A percentile compares a stretch with the other conserved stretches of the same genome.
Conservation (phyloP, 2,329 filamentous ascomycete species). For the Cordyceps tenuipes region DNA sequence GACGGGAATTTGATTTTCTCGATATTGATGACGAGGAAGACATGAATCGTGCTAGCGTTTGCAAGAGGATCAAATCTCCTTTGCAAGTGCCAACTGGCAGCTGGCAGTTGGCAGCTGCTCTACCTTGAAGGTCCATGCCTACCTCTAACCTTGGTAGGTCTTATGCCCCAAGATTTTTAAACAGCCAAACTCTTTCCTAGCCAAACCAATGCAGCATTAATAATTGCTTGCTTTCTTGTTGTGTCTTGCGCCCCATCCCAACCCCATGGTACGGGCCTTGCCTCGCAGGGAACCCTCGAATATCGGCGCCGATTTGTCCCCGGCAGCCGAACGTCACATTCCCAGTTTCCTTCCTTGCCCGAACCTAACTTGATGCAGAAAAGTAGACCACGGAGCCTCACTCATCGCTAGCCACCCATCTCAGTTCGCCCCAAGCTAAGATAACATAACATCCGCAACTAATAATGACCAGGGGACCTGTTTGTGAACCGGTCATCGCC, state of each 20-base stretch:
- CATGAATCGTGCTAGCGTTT: too few relatives aligned
- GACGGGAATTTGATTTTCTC: neutral
- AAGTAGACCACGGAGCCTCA: neutral
- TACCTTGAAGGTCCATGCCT: too few relatives aligned
- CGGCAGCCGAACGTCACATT: conserved; percentile 3
- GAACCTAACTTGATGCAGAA: neutral
- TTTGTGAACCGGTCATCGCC: neutral
- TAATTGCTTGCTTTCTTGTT: too few relatives aligned
- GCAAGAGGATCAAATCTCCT: too few relatives aligned
- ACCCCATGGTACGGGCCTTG: neutral
- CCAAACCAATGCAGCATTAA: too few relatives aligned
- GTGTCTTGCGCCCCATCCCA: neutral
- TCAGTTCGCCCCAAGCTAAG: neutral
- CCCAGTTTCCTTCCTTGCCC: neutral
- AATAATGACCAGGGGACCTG: neutral
- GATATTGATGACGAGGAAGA: neutral
- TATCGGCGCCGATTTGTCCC: conserved; percentile 5
- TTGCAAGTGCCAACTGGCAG: neutral
- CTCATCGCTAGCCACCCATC: neutral
- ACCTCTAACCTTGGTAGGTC: too few relatives aligned
- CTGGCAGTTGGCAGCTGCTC: neutral
- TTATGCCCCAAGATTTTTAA: too few relatives aligned
- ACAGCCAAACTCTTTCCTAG: too few relatives aligned
- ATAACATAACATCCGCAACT: neutral
- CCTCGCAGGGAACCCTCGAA: neutral